Evolutionary conservation across 2,329 filamentous ascomycete species (phyloP), one percentile per base, ranked within the genome.

Genomic region (Colletotrichum chrysophilum): DNA sequence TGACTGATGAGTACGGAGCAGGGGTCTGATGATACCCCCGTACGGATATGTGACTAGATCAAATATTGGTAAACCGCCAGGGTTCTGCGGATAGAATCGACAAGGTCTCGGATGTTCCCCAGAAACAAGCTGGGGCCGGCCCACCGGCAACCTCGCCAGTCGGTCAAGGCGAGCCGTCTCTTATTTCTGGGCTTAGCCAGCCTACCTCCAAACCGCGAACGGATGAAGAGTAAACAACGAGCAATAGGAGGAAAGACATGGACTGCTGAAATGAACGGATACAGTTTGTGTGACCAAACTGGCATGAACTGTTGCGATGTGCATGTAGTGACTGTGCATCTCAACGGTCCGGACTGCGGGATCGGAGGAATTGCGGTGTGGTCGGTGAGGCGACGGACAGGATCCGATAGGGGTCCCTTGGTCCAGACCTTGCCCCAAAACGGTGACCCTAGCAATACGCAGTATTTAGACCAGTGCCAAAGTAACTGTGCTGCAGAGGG

Each of bases 381-480:
- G 68, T 62, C 72, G 69, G 72, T 64, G 72, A 72, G 61, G 52
- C 38, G 48, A 64, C 73, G 73, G 69, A 72, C 62, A 43, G 24
- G 52, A 28, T 56, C 61, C 72, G 72, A 72, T 52, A 67, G 18
- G 36, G 38, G 58, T 13, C 10, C 14, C 36, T 43, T 36, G 55
- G 61, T 55, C 69, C 38, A 67, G 62, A 56, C 72, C 62, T 62
- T 62, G 62, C 16, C 55, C 62, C 30, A 72, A 67, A 62, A 24
- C 13, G 36, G 67, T 30, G 71, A 71, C 34, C 24, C 58, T 32
- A 16, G 61, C 36, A n/a, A 52, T 36, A 3, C 9, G 38, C 38
- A 48, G 38, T 48, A 28, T 2, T 30, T 6, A 34, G 34, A 28
- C 30, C 62, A 64, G 16, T 16, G 62, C 32, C 9, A 48, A 56